Conservation (phyloP, 805 yeast species). For the Groenewaldozyma tartarivorans region DNA sequence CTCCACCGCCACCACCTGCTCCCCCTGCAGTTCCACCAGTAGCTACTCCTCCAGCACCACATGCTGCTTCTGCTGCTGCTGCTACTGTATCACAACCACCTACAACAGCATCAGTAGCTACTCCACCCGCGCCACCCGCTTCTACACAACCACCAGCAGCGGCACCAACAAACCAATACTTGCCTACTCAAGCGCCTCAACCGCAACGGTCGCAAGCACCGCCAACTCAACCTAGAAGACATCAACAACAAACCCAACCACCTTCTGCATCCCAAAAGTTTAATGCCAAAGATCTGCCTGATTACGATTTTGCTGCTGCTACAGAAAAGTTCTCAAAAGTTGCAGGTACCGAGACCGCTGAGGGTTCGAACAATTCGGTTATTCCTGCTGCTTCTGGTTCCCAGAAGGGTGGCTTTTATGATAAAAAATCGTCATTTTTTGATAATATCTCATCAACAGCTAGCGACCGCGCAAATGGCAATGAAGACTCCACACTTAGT, state of each 20-base stretch:
- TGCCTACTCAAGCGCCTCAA: not conserved
- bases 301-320: slow-evolving; percentile 65
- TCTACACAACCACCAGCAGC: slow-evolving; percentile 1
- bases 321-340: slow-evolving; percentile 62
- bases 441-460: slow-evolving; percentile 70
- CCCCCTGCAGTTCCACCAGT: not conserved
- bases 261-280: slow-evolving; percentile 1
- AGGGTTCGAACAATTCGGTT: slow-evolving; percentile 1
- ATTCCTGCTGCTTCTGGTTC: slow-evolving; percentile 21
- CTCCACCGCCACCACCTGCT: not conserved
- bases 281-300: slow-evolving; percentile 23
- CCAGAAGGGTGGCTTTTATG: slow-evolving; percentile 37
- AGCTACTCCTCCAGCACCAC: slow-evolving; percentile 1
- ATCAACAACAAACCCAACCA: not conserved
- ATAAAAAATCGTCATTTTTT: slow-evolving; percentile 79
- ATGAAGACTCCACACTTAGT: slow-evolving; percentile 20
- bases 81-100: slow-evolving; percentile 5
- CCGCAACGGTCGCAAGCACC: not conserved
- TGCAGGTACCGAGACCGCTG: slow-evolving; percentile 28
- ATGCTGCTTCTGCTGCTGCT: slow-evolving; percentile 6
- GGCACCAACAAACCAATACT: not conserved
- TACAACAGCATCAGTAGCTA: not conserved
- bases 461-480: slow-evolving; percentile 34
- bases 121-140: slow-evolving; percentile 5
- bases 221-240: not conserved